A percentile compares a stretch with the other conserved stretches of the same genome.
phyloP scores from a whole-genome alignment of 176 grass and related monocot species.

The Carex kokanica region DNA sequence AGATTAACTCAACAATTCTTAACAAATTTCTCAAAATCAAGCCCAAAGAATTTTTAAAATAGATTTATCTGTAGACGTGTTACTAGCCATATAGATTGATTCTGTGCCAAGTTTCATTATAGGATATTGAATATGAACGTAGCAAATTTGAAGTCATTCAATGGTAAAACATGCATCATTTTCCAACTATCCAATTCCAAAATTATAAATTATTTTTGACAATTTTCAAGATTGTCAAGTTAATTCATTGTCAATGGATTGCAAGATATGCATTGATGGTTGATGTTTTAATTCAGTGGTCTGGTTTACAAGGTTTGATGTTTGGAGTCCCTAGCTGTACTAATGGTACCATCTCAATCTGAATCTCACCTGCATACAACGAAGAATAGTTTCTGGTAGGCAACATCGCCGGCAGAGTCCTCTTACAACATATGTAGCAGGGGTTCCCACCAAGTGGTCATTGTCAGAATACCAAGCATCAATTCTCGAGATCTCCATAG shows the following conservation, averaged over 20 bases:
- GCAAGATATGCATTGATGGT: neutral
- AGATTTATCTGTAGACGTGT: neutral
- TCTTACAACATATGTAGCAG: slow-evolving; percentile 70
- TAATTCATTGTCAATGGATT: neutral
- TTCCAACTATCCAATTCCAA: neutral
- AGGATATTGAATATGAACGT: neutral
- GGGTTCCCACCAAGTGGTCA: slow-evolving; percentile 43
- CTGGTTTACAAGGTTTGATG: slow-evolving; percentile 7
- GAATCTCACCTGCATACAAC: slow-evolving; percentile 77
- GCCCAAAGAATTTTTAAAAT: neutral
- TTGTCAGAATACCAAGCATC: slow-evolving; percentile 93
- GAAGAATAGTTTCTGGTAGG: slow-evolving; percentile 83
- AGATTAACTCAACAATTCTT: neutral
- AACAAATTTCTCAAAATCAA: slow-evolving; percentile 10
- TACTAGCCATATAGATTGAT: neutral
- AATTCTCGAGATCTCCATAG: slow-evolving; percentile 86
- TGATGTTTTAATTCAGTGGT: neutral
- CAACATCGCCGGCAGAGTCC: slow-evolving; percentile 86
- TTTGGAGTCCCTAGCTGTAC: neutral
- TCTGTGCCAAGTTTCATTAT: neutral
- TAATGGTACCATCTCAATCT: neutral
- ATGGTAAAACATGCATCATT: neutral
- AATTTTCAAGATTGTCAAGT: neutral
- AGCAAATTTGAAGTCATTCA: neutral
- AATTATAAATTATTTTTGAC: neutral